Evolutionary conservation across 225 moss, liverwort and hornwort genomes (phyloP).

Genomic region (Straminergon stramineum): DNA sequence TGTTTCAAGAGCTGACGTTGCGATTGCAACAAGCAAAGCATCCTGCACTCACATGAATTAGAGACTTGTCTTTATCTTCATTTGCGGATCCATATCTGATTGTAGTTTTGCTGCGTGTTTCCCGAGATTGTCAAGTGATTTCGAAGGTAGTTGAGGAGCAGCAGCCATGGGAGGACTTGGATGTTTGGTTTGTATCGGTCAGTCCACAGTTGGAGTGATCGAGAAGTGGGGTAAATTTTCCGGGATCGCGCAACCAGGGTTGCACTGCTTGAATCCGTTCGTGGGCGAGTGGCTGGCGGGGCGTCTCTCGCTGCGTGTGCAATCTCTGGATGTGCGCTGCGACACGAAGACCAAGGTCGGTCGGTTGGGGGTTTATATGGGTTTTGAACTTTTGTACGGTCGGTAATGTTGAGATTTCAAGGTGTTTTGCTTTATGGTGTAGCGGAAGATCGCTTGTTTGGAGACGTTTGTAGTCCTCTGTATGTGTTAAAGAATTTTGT

Average conservation of each 20-base stretch:
- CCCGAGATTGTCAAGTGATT: not conserved
- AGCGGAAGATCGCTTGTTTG: not conserved
- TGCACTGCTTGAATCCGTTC: conserved; percentile 71
- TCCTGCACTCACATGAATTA: not conserved
- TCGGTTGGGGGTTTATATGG: not conserved
- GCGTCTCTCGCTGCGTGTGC: conserved; percentile 66
- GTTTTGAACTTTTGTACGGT: not conserved
- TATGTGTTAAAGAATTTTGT: not conserved
- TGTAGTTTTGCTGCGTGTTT: not conserved
- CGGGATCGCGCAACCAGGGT: conserved; percentile 71
- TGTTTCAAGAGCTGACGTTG: not conserved
- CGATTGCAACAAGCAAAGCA: not conserved
- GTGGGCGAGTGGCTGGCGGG: conserved; percentile 78
- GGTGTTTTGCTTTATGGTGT: not conserved
- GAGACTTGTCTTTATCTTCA: not conserved
- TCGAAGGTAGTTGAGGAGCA: not conserved
- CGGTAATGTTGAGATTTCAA: not conserved
- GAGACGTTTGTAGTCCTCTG: not conserved
- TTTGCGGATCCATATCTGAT: not conserved
- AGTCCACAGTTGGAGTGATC: conserved; percentile 70
- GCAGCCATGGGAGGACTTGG: conserved; percentile 21
- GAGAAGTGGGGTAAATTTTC: conserved; percentile 93
- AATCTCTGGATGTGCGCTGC: conserved; percentile 93
- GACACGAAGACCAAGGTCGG: conserved; percentile 92
- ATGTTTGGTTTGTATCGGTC: conserved; percentile 50